phyloP scores from a whole-genome alignment of 2,329 filamentous ascomycete species.

The Claviceps paspali region DNA sequence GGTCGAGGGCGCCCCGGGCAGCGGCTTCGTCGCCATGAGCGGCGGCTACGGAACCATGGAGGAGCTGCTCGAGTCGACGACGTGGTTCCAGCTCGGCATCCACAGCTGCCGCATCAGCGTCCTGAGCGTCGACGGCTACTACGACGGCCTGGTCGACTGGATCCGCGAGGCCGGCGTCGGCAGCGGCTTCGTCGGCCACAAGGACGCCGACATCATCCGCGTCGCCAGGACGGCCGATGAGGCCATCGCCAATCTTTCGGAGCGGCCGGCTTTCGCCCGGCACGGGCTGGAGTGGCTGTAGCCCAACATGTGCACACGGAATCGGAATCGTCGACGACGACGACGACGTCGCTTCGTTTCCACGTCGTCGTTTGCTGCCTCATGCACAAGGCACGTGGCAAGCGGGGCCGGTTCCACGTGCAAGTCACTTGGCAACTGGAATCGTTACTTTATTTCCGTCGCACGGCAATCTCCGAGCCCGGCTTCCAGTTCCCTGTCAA shows the following conservation, averaged over 20 bases:
- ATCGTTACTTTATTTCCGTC: too few species aligned
- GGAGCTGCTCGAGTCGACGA: conserved; percentile 77
- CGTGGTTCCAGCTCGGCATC: conserved; percentile 92
- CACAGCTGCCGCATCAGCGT: conserved; percentile 64
- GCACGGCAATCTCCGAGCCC: too few species aligned
- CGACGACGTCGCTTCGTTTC: too few species aligned
- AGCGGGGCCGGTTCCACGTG: too few species aligned
- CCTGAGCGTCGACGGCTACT: conserved; percentile 78
- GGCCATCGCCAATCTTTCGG: not conserved
- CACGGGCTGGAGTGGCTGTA: conserved; percentile 1
- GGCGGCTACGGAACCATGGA: conserved; percentile 90
- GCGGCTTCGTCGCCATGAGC: conserved; percentile 75
- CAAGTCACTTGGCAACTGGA: too few species aligned
- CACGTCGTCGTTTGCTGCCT: too few species aligned
- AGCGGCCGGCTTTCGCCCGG: not conserved
- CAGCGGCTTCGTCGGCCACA: conserved; percentile 52
- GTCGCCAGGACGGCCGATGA: not conserved
- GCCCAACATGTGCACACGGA: too few species aligned
- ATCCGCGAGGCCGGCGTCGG: conserved; percentile 56
- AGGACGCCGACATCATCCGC: not conserved
- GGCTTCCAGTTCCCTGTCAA: too few species aligned
- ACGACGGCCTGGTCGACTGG: conserved; percentile 72
- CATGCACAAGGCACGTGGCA: too few species aligned
- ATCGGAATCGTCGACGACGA: too few species aligned
- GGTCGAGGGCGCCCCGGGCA: conserved; percentile 62